Conservation (phyloP, 129 eudicot genomes). For the Lonicera japonica region DNA sequence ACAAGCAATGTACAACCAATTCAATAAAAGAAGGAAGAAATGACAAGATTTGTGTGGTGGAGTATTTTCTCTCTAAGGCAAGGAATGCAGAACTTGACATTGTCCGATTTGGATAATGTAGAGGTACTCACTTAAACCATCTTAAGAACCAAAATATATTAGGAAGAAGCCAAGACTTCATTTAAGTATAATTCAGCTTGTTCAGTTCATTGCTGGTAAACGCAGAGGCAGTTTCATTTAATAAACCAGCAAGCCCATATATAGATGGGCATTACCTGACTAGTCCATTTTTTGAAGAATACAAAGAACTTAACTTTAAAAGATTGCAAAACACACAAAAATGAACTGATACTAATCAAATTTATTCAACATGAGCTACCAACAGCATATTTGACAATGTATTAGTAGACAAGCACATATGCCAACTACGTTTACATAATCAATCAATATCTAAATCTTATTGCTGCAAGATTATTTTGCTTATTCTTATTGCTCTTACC, state of each 20-base stretch:
- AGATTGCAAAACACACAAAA: neutral
- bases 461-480: neutral
- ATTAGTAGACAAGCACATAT: neutral
- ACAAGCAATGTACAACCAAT: no score
- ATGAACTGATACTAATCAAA: neutral
- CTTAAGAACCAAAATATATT: neutral
- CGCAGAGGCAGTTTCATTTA: no score
- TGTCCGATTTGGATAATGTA: no score
- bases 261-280: neutral
- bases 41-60: no score
- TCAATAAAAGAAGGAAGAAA: no score
- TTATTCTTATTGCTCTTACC: slow-evolving; percentile 10
- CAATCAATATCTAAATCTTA: neutral
- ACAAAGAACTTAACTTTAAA: neutral
- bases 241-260: no score
- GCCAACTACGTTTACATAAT: neutral
- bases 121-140: no score
- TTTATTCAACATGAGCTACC: neutral
- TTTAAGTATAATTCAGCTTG: neutral
- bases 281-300: slow-evolving; percentile 39
- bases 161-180: neutral
- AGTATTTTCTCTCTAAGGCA: no score
- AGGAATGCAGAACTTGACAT: no score
- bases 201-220: no score
- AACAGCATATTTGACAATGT: neutral